A percentile compares a stretch with the other conserved stretches of the same genome.
Evolutionary conservation across 2,329 filamentous ascomycete genomes (phyloP).

Genomic region (Penicillium sclerotigenum): DNA sequence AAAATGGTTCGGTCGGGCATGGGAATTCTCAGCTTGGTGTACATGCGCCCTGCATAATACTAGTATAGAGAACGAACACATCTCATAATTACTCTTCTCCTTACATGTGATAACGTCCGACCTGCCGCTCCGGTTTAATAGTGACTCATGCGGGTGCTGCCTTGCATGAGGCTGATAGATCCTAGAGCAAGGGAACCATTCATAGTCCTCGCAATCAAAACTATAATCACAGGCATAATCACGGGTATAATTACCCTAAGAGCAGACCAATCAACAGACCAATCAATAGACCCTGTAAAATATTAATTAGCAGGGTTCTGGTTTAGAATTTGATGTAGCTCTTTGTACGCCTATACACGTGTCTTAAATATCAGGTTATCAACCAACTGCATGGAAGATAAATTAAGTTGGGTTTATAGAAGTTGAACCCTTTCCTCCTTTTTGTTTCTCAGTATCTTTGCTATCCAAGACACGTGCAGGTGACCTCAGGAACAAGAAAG

Average conservation of each 20-base stretch:
- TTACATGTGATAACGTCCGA: background rate
- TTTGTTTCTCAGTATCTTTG: background rate
- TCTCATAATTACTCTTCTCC: background rate
- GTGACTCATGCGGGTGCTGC: slow-evolving; percentile 4
- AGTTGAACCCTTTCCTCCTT: background rate
- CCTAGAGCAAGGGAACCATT: background rate
- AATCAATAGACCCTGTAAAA: background rate
- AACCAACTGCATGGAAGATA: background rate
- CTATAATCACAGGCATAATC: background rate
- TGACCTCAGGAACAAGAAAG: background rate
- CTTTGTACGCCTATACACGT: background rate
- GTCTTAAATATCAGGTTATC: slow-evolving; percentile 1
- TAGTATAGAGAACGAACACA: background rate
- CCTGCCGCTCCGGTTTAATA: background rate
- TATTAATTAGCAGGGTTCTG: background rate
- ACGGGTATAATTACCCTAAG: background rate
- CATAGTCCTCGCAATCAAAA: background rate
- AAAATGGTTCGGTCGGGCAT: slow-evolving; percentile 5
- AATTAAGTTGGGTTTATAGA: background rate
- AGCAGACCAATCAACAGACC: too few relatives aligned
- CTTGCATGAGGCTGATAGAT: slow-evolving; percentile 6
- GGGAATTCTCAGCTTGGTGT: background rate
- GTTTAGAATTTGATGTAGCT: background rate
- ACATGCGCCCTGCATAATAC: background rate
- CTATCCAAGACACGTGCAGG: background rate